Percentiles rank a stretch among this genome's conserved stretches.
These are phyloP conservation scores for Neurospora sp. DNA, from an alignment of 495 filamentous ascomycete genomes.

Conservation along the genomic window DNA sequence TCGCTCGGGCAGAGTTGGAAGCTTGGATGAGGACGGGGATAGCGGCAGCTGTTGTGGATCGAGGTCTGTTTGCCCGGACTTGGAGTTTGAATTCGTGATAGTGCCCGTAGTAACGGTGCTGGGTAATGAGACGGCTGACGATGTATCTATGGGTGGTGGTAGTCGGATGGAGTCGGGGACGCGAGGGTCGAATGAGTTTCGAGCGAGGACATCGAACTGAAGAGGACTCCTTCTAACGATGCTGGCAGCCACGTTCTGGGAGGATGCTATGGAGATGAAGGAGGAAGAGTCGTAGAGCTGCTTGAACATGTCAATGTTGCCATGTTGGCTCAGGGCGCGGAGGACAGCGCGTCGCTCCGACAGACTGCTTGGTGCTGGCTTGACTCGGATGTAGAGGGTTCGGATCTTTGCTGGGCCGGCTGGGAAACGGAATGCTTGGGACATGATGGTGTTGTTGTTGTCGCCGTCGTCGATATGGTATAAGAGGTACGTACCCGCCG, in stretches of 20 bases:
- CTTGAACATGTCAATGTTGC: conserved; percentile 67
- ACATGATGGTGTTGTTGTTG: neutral
- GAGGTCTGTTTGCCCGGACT: neutral
- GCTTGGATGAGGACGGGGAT: neutral
- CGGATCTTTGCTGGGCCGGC: conserved; percentile 3
- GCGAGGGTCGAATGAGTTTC: neutral
- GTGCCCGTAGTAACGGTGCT: neutral
- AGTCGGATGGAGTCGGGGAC: neutral
- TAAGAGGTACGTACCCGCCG: neutral
- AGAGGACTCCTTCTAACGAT: conserved; percentile 20
- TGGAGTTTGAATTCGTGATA: neutral
- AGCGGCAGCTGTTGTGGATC: neutral
- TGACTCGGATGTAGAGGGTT: conserved; percentile 53
- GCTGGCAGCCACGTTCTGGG: conserved; percentile 7
- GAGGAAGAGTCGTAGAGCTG: conserved; percentile 44
- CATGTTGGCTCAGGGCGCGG: conserved; percentile 60
- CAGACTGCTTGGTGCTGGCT: conserved; percentile 53
- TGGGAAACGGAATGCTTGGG: neutral
- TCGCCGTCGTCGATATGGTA: neutral
- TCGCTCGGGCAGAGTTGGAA: neutral
- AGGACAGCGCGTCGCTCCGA: conserved; percentile 63
- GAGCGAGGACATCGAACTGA: conserved; percentile 10
- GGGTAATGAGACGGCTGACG: neutral
- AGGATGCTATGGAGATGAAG: conserved; percentile 28
- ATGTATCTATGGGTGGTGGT: neutral